Percentiles rank a stretch among this genome's conserved stretches.
Evolutionary conservation across 2,329 filamentous ascomycete species (phyloP).

Genomic region (Trematosphaeria pertusa): DNA sequence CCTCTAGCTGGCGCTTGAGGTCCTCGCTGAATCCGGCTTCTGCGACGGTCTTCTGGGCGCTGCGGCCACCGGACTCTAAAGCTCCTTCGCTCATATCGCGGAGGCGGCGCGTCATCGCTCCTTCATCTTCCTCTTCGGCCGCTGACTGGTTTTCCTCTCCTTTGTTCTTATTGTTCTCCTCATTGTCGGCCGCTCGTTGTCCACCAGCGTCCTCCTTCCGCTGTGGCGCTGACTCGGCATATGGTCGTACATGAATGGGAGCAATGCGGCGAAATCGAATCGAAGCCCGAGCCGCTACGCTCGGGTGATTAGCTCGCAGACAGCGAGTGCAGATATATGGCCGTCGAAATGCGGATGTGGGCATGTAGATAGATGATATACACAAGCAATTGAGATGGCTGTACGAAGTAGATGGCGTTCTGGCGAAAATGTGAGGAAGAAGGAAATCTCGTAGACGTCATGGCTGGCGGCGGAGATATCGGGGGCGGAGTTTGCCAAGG

Average conservation of each 20-base stretch:
- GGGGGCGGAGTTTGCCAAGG: conserved; percentile 10
- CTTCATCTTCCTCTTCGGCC: conserved; percentile 44
- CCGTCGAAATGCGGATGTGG: conserved; percentile 23
- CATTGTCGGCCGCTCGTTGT: conserved; percentile 6
- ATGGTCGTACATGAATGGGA: conserved; percentile 22
- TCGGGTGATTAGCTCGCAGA: conserved; percentile 41
- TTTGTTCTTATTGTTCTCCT: not conserved
- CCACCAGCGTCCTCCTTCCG: conserved; percentile 17
- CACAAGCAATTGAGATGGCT: conserved; percentile 7
- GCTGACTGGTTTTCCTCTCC: not conserved
- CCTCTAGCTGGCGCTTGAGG: conserved; percentile 64
- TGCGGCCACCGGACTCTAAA: conserved; percentile 61
- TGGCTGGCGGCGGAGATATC: conserved; percentile 6
- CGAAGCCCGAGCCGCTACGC: conserved; percentile 9
- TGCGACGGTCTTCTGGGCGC: conserved; percentile 63
- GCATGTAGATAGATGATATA: conserved; percentile 33
- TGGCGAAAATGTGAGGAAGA: conserved; percentile 7
- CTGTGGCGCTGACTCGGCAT: conserved; percentile 29
- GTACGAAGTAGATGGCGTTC: not conserved
- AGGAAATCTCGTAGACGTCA: conserved; percentile 23
- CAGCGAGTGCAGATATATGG: conserved; percentile 49
- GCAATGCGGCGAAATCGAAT: conserved; percentile 15
- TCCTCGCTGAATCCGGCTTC: conserved; percentile 70
- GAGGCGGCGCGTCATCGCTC: conserved; percentile 65
- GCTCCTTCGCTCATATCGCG: conserved; percentile 67